Percentiles rank a stretch among this genome's conserved stretches.
Evolutionary conservation across 352 stramenopile genomes (phyloP).

Genomic region (Globisporangium paroecandrum): DNA sequence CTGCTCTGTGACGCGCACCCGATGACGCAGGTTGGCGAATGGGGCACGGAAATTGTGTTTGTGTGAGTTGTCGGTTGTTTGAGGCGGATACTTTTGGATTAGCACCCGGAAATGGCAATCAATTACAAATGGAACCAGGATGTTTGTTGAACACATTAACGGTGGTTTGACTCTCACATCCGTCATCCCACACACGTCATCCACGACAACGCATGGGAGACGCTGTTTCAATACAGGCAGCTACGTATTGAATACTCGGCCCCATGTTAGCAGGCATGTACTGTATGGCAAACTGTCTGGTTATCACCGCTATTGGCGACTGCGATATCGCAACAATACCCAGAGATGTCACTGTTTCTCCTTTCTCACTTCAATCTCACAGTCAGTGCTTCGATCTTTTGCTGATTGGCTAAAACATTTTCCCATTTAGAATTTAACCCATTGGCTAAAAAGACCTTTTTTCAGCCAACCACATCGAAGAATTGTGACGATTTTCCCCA

Average conservation of each 20-base stretch:
- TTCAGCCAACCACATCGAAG: background rate
- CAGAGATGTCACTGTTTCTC: background rate
- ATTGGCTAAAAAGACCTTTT: background rate
- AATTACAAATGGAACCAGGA: background rate
- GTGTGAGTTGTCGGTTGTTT: background rate
- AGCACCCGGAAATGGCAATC: background rate
- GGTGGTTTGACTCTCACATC: no score
- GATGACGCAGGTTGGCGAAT: constrained; percentile 3
- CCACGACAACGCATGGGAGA: background rate
- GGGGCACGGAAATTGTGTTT: background rate
- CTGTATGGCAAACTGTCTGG: background rate
- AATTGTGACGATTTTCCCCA: background rate
- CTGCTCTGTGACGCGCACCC: background rate
- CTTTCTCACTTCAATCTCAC: background rate
- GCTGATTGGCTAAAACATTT: background rate
- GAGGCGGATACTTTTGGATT: background rate
- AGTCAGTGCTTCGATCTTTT: background rate
- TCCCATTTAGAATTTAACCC: background rate
- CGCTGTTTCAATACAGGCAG: no score
- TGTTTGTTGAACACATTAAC: background rate
- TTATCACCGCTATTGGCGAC: background rate
- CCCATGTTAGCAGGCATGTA: background rate
- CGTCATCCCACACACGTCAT: background rate
- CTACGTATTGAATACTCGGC: no score
- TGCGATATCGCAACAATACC: background rate